phyloP scores from a whole-genome alignment of 495 filamentous ascomycete genomes.

The Baudoinia panamericana region DNA sequence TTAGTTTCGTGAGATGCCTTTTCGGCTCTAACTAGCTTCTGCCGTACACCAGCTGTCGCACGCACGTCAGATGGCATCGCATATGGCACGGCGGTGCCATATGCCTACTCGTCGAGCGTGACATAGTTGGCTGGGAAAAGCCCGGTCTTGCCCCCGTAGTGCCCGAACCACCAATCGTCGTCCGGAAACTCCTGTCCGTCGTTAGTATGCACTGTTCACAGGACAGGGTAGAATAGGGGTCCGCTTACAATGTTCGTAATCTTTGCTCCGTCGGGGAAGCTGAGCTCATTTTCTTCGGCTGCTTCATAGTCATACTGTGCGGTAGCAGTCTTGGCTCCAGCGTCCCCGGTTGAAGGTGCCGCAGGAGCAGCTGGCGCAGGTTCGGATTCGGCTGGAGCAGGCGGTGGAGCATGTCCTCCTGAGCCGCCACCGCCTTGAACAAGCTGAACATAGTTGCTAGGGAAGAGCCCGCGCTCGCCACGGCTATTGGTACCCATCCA shows the following conservation, averaged over 20 bases:
- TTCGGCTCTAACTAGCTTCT: too few relatives aligned
- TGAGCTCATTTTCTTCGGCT: constrained; percentile 92
- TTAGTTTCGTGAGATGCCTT: too few relatives aligned
- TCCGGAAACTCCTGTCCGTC: constrained; percentile 92
- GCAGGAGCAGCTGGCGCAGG: constrained; percentile 28
- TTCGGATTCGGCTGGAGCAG: constrained; percentile 23
- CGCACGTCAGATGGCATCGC: too few relatives aligned
- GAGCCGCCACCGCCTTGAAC: constrained; percentile 35
- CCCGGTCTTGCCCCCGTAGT: constrained; percentile 63
- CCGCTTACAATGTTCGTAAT: constrained; percentile 53
- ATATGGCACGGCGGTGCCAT: too few relatives aligned
- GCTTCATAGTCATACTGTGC: constrained; percentile 96
- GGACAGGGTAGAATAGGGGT: not conserved
- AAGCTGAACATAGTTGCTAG: constrained; percentile 90
- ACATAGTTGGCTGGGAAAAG: constrained; percentile 58
- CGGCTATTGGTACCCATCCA: constrained; percentile 79
- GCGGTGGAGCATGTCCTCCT: constrained; percentile 23
- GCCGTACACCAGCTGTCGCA: too few relatives aligned
- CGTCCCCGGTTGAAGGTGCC: constrained; percentile 25
- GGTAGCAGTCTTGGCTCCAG: constrained; percentile 50
- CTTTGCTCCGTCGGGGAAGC: constrained; percentile 77
- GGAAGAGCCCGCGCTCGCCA: constrained; percentile 83
- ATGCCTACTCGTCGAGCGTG: constrained; percentile 29
- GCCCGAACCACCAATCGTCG: constrained; percentile 96
- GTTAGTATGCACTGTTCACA: not conserved